phyloP scores from a whole-genome alignment of 2,329 filamentous ascomycete species.

The Colletotrichum sp. region DNA sequence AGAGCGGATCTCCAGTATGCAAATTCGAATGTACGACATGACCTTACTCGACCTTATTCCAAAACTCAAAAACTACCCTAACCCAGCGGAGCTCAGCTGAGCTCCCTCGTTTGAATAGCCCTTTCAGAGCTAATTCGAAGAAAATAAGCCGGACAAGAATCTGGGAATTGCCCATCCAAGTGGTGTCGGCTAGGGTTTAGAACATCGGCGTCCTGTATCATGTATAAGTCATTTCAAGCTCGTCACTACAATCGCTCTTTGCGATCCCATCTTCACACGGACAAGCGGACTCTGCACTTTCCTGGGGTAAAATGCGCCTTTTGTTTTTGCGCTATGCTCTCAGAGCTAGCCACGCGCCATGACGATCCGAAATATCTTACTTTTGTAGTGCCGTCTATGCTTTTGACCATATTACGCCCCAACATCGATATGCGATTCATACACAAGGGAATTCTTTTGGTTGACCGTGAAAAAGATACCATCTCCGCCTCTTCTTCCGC shows the following conservation, averaged over 20 bases:
- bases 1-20: not conserved
- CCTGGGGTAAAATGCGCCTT: not conserved
- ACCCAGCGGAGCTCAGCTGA: not conserved
- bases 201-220: not conserved
- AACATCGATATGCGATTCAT: not conserved
- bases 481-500: not conserved
- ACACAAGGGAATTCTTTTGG: not conserved
- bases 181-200: not conserved
- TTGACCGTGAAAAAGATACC: not conserved
- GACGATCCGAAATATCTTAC: not conserved
- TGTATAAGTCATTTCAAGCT: not conserved
- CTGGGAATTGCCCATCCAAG: not conserved
- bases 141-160: not conserved
- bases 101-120: not conserved
- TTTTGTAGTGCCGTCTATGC: conserved; percentile 1
- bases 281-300: not conserved
- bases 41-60: too few species aligned
- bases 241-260: not conserved
- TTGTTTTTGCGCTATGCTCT: not conserved
- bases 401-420: not conserved
- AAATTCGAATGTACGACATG: not conserved
- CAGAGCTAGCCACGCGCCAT: not conserved
- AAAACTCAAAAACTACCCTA: not conserved
- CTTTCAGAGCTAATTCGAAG: not conserved
- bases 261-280: not conserved